Base-by-base conservation (phyloP, 768 basidiomycete genomes). In the Russula sp. region DNA sequence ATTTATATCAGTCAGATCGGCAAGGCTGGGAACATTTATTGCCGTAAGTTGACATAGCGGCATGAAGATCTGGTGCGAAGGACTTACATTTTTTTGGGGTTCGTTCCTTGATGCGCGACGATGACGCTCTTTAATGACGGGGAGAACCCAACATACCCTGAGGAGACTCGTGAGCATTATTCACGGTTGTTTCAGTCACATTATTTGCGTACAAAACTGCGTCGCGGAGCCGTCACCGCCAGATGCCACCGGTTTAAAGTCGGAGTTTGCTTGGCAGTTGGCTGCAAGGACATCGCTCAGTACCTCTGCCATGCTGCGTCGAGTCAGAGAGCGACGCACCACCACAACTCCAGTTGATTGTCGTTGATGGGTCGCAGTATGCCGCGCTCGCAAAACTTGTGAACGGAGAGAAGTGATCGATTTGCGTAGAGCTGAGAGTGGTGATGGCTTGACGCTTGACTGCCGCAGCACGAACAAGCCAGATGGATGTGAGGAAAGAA, bases 121-220 rank as follows among this genome's bases (percentile, higher is more conserved):
- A 76, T 70, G 43, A 75, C 72, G 0, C 66, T 72, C 25, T 69
- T 55, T 36, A 77, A 67, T 1, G 63, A 69, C 0, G 80, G 75
- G 59, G 78, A 78, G 62, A 73, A 83, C n/a, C 81, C 81, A 34
- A 83, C 82, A 56, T 72, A 82, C 81, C 81, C 81, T 82, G 53
- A 18, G 43, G 11, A n/a, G 20, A 11, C 13, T 41, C 18, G 32
- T 42, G 22, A 58, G 50, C 18, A 36, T 42, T 8, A 22, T 22
- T 32, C 34, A 10, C 16, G 14, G 36, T 13, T 3, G 0, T 3
- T 7, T 34, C 38, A 35, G 35, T 16, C 7, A 11, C 4, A 4
- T 7, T 8, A 14, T 25, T 13, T n/a, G 49, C 70, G 22, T 38
- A 79, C 78, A 83, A 65, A 74, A 81, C 60, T 81, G 81, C 2